These are phyloP conservation scores for Cladosporium sp. DNA, from an alignment of 2,329 filamentous ascomycete species.

Conservation along the genomic window DNA sequence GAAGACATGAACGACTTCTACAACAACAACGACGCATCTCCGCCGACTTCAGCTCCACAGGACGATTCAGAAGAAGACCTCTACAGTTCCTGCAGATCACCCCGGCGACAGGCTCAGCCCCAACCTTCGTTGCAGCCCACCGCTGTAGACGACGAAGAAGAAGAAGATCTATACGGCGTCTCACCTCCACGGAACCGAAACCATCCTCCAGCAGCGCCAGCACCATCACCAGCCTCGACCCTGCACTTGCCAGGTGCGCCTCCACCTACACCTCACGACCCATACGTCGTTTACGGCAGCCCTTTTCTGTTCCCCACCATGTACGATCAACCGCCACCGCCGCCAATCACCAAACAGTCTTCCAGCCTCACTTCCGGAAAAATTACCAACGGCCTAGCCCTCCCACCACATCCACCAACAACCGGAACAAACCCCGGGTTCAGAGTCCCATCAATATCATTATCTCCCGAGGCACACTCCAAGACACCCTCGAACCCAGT, in stretches of 20 bases:
- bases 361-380: not conserved
- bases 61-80: not conserved
- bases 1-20: not conserved
- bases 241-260: not conserved
- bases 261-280: not conserved
- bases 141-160: not conserved
- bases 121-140: not conserved
- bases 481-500: not conserved
- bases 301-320: not conserved
- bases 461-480: not conserved
- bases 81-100: not conserved
- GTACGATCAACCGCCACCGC: not conserved
- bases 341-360: not conserved
- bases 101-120: not conserved
- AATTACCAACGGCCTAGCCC: too few relatives aligned
- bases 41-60: not conserved
- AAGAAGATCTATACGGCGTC: not conserved
- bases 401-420: not conserved
- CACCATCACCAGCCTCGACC: not conserved
- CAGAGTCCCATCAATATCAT: not conserved
- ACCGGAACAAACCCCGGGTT: not conserved
- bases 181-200: not conserved
- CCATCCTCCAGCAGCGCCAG: not conserved
- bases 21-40: not conserved
- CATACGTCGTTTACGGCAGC: not conserved